Base-by-base conservation (phyloP, 2,329 filamentous ascomycete genomes). In the Aspergillus versicolor region DNA sequence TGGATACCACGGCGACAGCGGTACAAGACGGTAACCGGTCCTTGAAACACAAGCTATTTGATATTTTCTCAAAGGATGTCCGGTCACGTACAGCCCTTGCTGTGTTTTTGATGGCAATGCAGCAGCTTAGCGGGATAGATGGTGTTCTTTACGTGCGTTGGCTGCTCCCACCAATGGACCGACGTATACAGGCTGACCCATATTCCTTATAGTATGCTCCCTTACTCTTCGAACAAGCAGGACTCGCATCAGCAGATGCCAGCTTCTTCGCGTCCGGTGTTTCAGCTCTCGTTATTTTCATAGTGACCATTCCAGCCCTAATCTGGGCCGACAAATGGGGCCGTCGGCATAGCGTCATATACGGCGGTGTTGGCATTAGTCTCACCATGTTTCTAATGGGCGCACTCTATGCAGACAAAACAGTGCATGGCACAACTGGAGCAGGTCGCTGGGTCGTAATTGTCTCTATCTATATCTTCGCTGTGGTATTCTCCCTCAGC, bases 101-200 rank as follows among this genome's bases (percentile, higher is more conserved):
- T 0, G 73, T 84, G 0, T 86, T 86, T 59, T 68, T 86, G 52
- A 79, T 87, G 67, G 79, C 76, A 2, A 84, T 86, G 77, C 78
- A 84, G 32, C 85, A 88, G 62, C 71, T 87, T 0, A 82, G 77
- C 27, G 84, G 85, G 0, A 87, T 88, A 49, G 85, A 88, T 61
- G 85, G 82, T 0, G 79, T 88, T 5, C 75, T 86, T 22, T 87
- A 85, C 57, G 82, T 84, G 65, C 67, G 78, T 73, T 41, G 9
- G 17, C 4, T 6, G 3, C 8, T 38, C 5, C 27, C 30, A 37
- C 19, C 41, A 8, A 12, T 38, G 43, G 8, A 3, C 34, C 48
- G 11, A 30, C 30, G 6, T 17, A 27, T 17, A 48, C 8, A 30
- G 27, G 45, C 30, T 48, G 3, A 22, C 4, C 3, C n/a, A 24